Base-by-base conservation (phyloP, 139 green algal genomes). In the Deuterostichococcus epilithicus region DNA sequence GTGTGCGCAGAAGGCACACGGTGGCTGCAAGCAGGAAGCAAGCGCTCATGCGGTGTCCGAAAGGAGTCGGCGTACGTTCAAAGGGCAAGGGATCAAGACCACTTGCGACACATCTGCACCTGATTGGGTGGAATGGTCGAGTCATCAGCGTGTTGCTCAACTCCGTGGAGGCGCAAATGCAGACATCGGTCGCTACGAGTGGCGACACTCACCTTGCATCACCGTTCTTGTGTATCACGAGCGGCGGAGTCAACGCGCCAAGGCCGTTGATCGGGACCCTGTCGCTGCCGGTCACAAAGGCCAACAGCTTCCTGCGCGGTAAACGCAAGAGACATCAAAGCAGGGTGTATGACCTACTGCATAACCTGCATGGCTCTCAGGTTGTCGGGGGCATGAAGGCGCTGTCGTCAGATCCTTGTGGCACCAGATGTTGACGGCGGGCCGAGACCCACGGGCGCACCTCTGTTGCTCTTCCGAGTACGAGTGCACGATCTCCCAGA, bases 1-100 rank as follows among this genome's bases (percentile, higher is more conserved):
- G 93, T 97, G 85, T 97, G 93, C 0, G 92, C 90, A 2, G 92
- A 95, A 32, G 94, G 94, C 73, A 94, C 84, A 1, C 88, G 80
- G 37, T 88, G 83, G 20, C 69, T 81, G 77, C 92, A 76, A 0
- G 78, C 39, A 5, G 52, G 18, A 63, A 28, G 20, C 3, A 3
- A 63, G 52, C 52, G 13, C 42, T 23, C 13, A 13, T 52, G 42
- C 8, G 42, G 8, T 23, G 13, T 52, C 42, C n/a, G n/a, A n/a
- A n/a, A n/a, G n/a, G n/a, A n/a, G n/a, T n/a, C n/a, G n/a, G n/a
- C n/a, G n/a, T n/a, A n/a, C n/a, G n/a, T n/a, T n/a, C n/a, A n/a
- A n/a, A n/a, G n/a, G n/a, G n/a, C n/a, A n/a, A n/a, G n/a, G n/a
- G n/a, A n/a, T n/a, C n/a, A n/a, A n/a, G n/a, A n/a, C n/a, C n/a